A percentile compares a stretch with the other conserved stretches of the same genome.
Evolutionary conservation across 495 filamentous ascomycete species (phyloP).

Genomic region (Aspergillus haitiensis): DNA sequence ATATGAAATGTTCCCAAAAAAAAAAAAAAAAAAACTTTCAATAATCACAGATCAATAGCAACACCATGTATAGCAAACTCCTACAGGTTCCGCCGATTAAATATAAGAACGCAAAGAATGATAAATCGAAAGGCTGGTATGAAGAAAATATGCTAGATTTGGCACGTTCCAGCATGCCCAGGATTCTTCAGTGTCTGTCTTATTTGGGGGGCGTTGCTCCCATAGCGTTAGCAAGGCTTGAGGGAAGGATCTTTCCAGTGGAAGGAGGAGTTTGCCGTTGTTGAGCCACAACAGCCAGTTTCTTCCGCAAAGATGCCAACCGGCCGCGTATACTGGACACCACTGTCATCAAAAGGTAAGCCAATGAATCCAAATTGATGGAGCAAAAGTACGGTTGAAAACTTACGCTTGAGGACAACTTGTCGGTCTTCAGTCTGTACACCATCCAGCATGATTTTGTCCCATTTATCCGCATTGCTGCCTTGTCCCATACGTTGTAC

Average conservation of each 20-base stretch:
- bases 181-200: slow-evolving; percentile 12
- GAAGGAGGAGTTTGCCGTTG: slow-evolving; percentile 45
- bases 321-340: slow-evolving; percentile 61
- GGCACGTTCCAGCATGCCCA: slow-evolving; percentile 24
- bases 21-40: neutral
- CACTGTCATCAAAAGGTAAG: slow-evolving; percentile 37
- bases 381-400: slow-evolving; percentile 2
- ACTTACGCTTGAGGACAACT: slow-evolving; percentile 68
- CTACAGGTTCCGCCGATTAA: slow-evolving; percentile 9
- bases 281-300: slow-evolving; percentile 55
- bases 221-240: slow-evolving; percentile 33
- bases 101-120: slow-evolving; percentile 15
- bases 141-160: slow-evolving; percentile 3
- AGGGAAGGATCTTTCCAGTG: slow-evolving; percentile 33
- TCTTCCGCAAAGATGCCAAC: slow-evolving; percentile 55
- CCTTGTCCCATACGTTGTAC: slow-evolving; percentile 31
- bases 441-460: slow-evolving; percentile 52
- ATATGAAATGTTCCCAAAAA: neutral
- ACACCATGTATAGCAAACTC: slow-evolving; percentile 18
- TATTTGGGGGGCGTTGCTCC: slow-evolving; percentile 37
- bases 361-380: slow-evolving; percentile 27
- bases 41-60: slow-evolving; percentile 10
- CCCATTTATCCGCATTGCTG: slow-evolving; percentile 31
- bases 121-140: slow-evolving; percentile 10
- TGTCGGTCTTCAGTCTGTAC: slow-evolving; percentile 73